Percentiles rank a stretch among this genome's conserved stretches.
Conservation (phyloP, 139 green algal genomes). For the Tetradesmus lagerheimii region DNA sequence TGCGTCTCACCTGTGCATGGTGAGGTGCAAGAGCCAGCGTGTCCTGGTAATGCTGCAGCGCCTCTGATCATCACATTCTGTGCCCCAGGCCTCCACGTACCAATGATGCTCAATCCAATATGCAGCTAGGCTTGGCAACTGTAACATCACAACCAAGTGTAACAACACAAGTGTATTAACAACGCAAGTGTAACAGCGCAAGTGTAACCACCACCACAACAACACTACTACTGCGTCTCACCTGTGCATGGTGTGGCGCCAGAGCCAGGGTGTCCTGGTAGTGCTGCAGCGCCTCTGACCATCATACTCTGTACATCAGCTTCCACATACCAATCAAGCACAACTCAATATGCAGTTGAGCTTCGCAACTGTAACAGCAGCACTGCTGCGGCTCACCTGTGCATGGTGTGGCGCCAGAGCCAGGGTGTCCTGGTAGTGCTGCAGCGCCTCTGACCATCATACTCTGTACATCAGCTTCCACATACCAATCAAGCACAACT, state of each 20-base stretch:
- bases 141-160: too few relatives aligned
- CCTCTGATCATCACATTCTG: background rate
- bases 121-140: too few relatives aligned
- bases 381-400: conserved; percentile 27
- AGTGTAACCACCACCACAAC: background rate
- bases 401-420: conserved; percentile 72
- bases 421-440: conserved; percentile 55
- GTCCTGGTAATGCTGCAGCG: conserved; percentile 51
- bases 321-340: conserved; percentile 73
- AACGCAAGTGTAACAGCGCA: too few relatives aligned
- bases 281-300: conserved; percentile 53
- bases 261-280: conserved; percentile 59
- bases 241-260: conserved; percentile 35
- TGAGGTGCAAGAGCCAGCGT: conserved; percentile 55
- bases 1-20: background rate
- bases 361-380: too few relatives aligned
- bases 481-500: too few relatives aligned
- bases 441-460: conserved; percentile 55
- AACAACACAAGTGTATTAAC: too few relatives aligned
- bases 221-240: background rate
- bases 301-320: conserved; percentile 76
- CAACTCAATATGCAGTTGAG: too few relatives aligned
- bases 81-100: too few relatives aligned
- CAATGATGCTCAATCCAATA: too few relatives aligned
- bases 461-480: conserved; percentile 84